Conservation (phyloP, 2,329 filamentous ascomycete species). For the Trichoderma sp. region DNA sequence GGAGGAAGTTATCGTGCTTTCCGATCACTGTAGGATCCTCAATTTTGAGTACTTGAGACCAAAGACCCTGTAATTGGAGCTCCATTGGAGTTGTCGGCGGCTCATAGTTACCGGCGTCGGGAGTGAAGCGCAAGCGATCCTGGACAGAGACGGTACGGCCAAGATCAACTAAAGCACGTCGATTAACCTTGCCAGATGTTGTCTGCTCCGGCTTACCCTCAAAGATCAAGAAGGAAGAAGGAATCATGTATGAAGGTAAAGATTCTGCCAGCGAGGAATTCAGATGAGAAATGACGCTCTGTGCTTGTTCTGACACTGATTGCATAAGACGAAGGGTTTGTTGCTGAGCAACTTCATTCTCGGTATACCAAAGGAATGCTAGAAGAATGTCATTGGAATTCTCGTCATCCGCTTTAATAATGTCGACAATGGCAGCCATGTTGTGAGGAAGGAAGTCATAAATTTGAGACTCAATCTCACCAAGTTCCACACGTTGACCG, state of each 20-base stretch:
- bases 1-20: constrained; percentile 19
- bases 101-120: neutral
- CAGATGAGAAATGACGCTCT: constrained; percentile 16
- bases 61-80: constrained; percentile 15
- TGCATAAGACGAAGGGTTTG: constrained; percentile 15
- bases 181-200: constrained; percentile 21
- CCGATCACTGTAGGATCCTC: neutral
- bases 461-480: constrained; percentile 17
- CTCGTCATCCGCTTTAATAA: constrained; percentile 5
- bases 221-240: constrained; percentile 21
- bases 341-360: neutral
- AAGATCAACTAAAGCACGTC: neutral
- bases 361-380: neutral
- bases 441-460: neutral
- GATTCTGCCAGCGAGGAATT: neutral
- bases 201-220: constrained; percentile 21
- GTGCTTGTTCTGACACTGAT: neutral
- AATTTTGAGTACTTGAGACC: constrained; percentile 20
- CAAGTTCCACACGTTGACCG: constrained; percentile 11
- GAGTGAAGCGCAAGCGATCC: neutral
- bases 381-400: neutral
- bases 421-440: constrained; percentile 1
- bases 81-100: neutral
- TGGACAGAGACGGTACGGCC: neutral
- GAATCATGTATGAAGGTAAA: constrained; percentile 25